These are phyloP conservation scores for Staphylotrichum longicolle DNA, from an alignment of 495 filamentous ascomycete genomes.

Conservation along the genomic window DNA sequence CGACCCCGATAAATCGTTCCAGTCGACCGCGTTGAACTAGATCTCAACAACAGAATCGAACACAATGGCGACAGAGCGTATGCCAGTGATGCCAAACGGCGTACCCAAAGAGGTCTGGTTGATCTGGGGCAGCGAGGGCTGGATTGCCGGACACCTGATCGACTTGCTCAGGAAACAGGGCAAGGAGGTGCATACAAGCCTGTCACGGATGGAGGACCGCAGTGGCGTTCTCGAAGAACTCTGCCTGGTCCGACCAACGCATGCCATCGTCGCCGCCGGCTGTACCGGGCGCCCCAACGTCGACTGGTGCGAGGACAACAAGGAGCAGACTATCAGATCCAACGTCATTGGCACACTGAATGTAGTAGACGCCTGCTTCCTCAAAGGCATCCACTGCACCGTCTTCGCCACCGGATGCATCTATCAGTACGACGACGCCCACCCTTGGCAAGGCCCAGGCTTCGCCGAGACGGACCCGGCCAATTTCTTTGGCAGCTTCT, in stretches of 20 bases:
- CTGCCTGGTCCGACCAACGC: slow-evolving; percentile 56
- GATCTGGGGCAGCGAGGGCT: slow-evolving; percentile 62
- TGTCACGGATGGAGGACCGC: slow-evolving; percentile 61
- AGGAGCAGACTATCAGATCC: slow-evolving; percentile 60
- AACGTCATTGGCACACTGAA: slow-evolving; percentile 65
- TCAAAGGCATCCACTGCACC: slow-evolving; percentile 57
- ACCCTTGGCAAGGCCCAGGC: slow-evolving; percentile 57
- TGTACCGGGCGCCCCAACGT: slow-evolving; percentile 68
- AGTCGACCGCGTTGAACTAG: too few species aligned
- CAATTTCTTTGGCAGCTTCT: slow-evolving; percentile 65
- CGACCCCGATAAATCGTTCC: too few species aligned
- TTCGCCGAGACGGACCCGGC: slow-evolving; percentile 61
- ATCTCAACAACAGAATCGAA: neutral
- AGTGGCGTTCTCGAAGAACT: slow-evolving; percentile 55
- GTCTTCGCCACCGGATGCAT: slow-evolving; percentile 66
- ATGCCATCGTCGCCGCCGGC: slow-evolving; percentile 63
- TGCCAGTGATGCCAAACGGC: slow-evolving; percentile 17
- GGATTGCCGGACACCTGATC: slow-evolving; percentile 65
- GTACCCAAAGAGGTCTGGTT: slow-evolving; percentile 45
- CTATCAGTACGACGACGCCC: slow-evolving; percentile 58
- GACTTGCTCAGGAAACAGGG: slow-evolving; percentile 58
- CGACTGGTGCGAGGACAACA: slow-evolving; percentile 69
- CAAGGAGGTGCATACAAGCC: slow-evolving; percentile 58
- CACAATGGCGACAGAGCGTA: slow-evolving; percentile 23
- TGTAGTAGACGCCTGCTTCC: slow-evolving; percentile 57